Evolutionary conservation across 1,284 basidiomycete genomes (phyloP), one percentile per base, ranked within the genome.

Genomic region (Trametes pubescens): DNA sequence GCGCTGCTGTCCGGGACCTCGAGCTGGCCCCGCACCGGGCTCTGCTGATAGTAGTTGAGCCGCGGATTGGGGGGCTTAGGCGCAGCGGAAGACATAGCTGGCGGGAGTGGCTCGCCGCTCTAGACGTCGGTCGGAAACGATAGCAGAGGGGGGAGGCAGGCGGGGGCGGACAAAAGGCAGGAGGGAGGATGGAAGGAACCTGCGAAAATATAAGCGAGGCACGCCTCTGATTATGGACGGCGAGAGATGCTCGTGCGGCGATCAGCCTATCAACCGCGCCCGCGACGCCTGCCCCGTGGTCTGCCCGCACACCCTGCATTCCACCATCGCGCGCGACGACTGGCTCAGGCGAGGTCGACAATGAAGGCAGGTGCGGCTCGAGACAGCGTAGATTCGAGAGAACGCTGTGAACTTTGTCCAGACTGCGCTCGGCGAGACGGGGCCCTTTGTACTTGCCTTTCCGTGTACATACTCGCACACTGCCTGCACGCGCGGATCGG

Each of bases 11-110:
- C 85, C 40, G 83, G 80, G 24, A 86, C 83, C 72, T 91, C 90
- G 51, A 91, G 81, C 72, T 89, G 89, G 32, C 90, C 89, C 74
- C 90, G 83, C 57, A 92, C 85, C 32, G 89, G 87, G 71, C 85
- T 88, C 58, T 83, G 77, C 58, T 83, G 82, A 67, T 84, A 81
- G 70, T 88, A 84, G 69, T 87, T 83, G 60, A 86, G 78, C 32
- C 81, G 74, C 64, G 72, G 73, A 66, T 71, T 63, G 58, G 73
- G 64, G 55, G 69, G 65, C 59, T 66, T 72, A 65, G 61, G 67
- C 26, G 67, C 52, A 29, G 67, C 51, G 70, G 74, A 73, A 34
- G 61, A 53, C 38, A 58, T 38, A 54, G 43, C 62, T 44, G 66
- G 60, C 56, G 56, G 54, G 60, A n/a, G 34, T 43, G 57, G 47